These are phyloP conservation scores for Trametes elegans DNA, from an alignment of 768 basidiomycete genomes.

Conservation along the genomic window DNA sequence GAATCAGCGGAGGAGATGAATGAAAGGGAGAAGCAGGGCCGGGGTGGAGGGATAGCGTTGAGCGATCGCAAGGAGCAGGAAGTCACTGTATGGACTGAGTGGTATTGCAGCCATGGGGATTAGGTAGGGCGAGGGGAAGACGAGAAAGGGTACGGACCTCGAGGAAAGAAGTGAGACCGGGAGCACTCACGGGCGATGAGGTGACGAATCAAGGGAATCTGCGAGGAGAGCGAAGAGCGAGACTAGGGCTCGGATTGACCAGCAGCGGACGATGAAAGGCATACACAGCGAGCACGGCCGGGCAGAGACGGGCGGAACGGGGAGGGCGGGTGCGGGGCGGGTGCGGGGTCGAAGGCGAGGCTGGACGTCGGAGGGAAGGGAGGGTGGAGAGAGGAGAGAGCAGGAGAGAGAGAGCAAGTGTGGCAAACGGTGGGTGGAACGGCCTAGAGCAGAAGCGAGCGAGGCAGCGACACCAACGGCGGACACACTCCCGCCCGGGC, in stretches of 20 bases:
- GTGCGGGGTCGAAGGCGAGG: conserved; percentile 2
- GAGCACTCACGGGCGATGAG: neutral
- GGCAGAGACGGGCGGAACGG: neutral
- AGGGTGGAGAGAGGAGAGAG: neutral
- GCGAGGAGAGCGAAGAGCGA: neutral
- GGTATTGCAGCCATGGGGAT: conserved; percentile 5
- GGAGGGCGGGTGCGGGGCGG: neutral
- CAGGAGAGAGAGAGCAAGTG: neutral
- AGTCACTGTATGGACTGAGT: neutral
- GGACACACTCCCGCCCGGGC: too few relatives aligned
- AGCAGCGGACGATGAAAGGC: neutral
- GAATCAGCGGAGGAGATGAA: conserved; percentile 12
- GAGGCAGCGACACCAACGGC: too few relatives aligned
- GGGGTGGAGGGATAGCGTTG: neutral
- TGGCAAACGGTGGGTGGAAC: too few relatives aligned
- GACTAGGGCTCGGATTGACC: neutral
- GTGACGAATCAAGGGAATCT: neutral
- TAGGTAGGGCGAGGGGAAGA: conserved; percentile 4
- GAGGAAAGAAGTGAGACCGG: neutral
- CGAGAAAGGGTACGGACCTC: conserved; percentile 12
- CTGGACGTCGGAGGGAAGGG: neutral
- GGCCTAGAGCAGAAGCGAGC: too few relatives aligned
- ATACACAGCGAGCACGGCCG: conserved; percentile 8
- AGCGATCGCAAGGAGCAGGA: conserved; percentile 1
- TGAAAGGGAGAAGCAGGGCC: conserved; percentile 10